These are phyloP conservation scores for Alternaria tenuissima DNA, from an alignment of 2,329 filamentous ascomycete genomes.

Conservation along the genomic window DNA sequence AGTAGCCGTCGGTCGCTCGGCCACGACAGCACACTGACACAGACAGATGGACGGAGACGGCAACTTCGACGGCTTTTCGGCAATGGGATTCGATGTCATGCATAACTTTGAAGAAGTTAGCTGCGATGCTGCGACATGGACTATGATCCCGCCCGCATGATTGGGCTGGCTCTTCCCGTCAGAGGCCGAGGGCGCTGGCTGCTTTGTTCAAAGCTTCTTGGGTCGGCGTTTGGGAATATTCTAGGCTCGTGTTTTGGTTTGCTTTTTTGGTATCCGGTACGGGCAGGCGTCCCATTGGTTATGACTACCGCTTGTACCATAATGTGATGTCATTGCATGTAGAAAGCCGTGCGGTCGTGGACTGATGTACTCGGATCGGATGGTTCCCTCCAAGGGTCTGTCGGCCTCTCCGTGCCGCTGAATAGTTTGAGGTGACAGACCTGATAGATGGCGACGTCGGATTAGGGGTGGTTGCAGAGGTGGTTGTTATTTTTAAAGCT, in stretches of 20 bases:
- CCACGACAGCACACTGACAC: slow-evolving; percentile 39
- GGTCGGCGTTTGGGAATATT: not conserved
- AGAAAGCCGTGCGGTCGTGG: slow-evolving; percentile 8
- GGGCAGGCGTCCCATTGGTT: slow-evolving; percentile 6
- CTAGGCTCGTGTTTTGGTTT: not conserved
- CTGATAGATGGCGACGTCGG: slow-evolving; percentile 18
- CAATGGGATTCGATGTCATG: slow-evolving; percentile 81
- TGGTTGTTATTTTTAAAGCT: slow-evolving; percentile 22
- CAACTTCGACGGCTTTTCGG: slow-evolving; percentile 74
- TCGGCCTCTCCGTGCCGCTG: not conserved
- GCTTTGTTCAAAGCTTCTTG: not conserved
- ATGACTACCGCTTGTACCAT: not conserved
- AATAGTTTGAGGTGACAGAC: too few relatives aligned
- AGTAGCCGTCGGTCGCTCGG: slow-evolving; percentile 47
- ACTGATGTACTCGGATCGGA: slow-evolving; percentile 1
- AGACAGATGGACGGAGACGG: slow-evolving; percentile 74
- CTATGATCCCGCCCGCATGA: slow-evolving; percentile 58
- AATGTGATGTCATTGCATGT: slow-evolving; percentile 9
- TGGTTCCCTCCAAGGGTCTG: not conserved
- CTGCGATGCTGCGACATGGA: slow-evolving; percentile 70
- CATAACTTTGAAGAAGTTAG: slow-evolving; percentile 85
- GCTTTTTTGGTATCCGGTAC: not conserved
- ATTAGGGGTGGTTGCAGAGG: slow-evolving; percentile 21
- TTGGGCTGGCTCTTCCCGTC: not conserved
- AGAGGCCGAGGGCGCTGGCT: not conserved